Evolutionary conservation across 2,329 filamentous ascomycete genomes (phyloP).

Genomic region (Penicillium sp.): DNA sequence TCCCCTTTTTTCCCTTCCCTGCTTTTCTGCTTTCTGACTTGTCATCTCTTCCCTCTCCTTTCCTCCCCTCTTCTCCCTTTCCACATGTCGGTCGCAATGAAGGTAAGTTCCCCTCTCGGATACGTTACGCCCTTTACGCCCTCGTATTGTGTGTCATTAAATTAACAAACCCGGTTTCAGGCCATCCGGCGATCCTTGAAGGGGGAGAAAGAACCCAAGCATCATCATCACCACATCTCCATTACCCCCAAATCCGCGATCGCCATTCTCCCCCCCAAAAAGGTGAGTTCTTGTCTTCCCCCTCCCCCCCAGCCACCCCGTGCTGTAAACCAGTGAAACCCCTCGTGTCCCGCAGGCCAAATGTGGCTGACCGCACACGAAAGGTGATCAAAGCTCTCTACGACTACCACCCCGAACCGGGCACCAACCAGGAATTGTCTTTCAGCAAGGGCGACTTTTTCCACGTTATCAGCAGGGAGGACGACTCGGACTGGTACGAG

Average conservation of each 20-base stretch:
- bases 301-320: conserved; percentile 6
- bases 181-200: conserved; percentile 86
- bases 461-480: conserved; percentile 93
- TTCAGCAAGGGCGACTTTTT: conserved; percentile 97
- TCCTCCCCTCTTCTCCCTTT: conserved; percentile 2
- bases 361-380: conserved; percentile 13
- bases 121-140: conserved; percentile 4
- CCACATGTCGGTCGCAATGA: conserved; percentile 18
- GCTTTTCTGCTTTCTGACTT: conserved; percentile 11
- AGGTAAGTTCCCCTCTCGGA: conserved; percentile 18
- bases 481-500: conserved; percentile 96
- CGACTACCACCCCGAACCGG: conserved; percentile 76
- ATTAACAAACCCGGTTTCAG: conserved; percentile 42
- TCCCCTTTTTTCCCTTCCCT: conserved; percentile 6
- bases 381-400: conserved; percentile 97
- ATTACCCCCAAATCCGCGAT: conserved; percentile 82
- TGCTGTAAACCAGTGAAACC: not conserved
- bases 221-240: conserved; percentile 55
- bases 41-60: conserved; percentile 1
- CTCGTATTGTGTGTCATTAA: conserved; percentile 7
- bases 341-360: not conserved
- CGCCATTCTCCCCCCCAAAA: conserved; percentile 88
- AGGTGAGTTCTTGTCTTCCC: conserved; percentile 55
- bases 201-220: conserved; percentile 72
- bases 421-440: conserved; percentile 69